Base-by-base conservation (phyloP, 768 basidiomycete genomes). In the Mycena venus region DNA sequence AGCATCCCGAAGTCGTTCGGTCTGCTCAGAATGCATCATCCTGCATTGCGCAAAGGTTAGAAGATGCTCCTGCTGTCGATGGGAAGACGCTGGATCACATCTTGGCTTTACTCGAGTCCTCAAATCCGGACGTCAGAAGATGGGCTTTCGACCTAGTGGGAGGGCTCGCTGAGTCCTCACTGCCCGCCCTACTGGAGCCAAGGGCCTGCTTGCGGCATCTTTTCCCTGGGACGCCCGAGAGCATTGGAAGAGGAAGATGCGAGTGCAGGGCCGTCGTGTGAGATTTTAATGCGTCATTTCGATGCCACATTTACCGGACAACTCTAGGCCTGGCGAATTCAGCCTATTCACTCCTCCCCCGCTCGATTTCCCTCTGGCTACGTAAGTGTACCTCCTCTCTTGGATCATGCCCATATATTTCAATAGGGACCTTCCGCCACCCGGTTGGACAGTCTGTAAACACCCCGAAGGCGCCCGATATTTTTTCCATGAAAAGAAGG, bases 401-500 rank as follows among this genome's bases (percentile, higher is more conserved):
- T 11, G n/a, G 29, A 36, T 29, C 12, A 7, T 8, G 7, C 23
- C 17, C 23, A 66, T 60, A 60, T 53, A 0, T 11, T 40, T 8
- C 21, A 8, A 17, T 42, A 68, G 63, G 19, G 34, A 34, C 44
- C n/a, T 59, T 11, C 61, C 55, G 44, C 55, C 64, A 32, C n/a
- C 49, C 14, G 88, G 85, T 0, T 93, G 92, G 92, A 78, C 34
- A 4, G 80, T 85, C 1, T 82, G 82, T 32, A 79, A 84, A 2
- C 92, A 93, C 74, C 91, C 92, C 0, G 92, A 93, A 79, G 92
- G 92, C 7, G 87, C 85, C 15, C 84, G 88, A 23, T 93, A 92
- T 75, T 93, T 90, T 66, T 86, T 85, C 75, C 84, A 91, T 71
- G 21, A 72, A 58, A 74, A 82, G 4, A 86, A 86, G 82, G 91